phyloP scores from a whole-genome alignment of 176 grass and related monocot genomes.

The Zizania latifolia region DNA sequence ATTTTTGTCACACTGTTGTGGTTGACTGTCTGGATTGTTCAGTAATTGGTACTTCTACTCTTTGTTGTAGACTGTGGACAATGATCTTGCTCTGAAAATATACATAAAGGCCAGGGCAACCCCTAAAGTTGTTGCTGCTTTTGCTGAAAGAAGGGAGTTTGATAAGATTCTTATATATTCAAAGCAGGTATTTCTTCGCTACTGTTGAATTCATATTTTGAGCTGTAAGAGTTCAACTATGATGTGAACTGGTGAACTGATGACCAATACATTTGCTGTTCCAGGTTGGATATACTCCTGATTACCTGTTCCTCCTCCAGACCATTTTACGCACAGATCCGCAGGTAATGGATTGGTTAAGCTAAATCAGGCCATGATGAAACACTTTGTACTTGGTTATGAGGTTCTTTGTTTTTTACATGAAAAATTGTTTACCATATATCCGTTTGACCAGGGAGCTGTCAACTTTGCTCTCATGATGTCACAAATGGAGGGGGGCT shows the following conservation, averaged over 20 bases:
- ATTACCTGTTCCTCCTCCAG: conserved; percentile 94
- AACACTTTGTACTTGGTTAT: conserved; percentile 5
- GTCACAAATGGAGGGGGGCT: conserved; percentile 99
- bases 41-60: neutral
- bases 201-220: neutral
- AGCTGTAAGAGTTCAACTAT: conserved; percentile 19
- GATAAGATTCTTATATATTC: conserved; percentile 93
- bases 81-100: conserved; percentile 96
- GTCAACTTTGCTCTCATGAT: conserved; percentile 98
- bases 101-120: conserved; percentile 98
- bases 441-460: conserved; percentile 51
- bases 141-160: conserved; percentile 94
- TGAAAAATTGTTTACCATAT: conserved; percentile 4
- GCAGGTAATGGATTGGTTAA: conserved; percentile 56
- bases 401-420: conserved; percentile 2
- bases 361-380: neutral
- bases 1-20: neutral
- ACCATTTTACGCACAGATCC: conserved; percentile 89
- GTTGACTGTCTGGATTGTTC: conserved; percentile 4
- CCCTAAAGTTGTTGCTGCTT: conserved; percentile 97
- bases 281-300: conserved; percentile 87
- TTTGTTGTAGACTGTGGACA: conserved; percentile 84
- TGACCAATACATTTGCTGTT: conserved; percentile 33
- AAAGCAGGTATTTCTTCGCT: conserved; percentile 57
- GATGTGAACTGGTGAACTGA: conserved; percentile 16